Evolutionary conservation across 139 green algal genomes (phyloP).

Genomic region (Asterochloris erici): DNA sequence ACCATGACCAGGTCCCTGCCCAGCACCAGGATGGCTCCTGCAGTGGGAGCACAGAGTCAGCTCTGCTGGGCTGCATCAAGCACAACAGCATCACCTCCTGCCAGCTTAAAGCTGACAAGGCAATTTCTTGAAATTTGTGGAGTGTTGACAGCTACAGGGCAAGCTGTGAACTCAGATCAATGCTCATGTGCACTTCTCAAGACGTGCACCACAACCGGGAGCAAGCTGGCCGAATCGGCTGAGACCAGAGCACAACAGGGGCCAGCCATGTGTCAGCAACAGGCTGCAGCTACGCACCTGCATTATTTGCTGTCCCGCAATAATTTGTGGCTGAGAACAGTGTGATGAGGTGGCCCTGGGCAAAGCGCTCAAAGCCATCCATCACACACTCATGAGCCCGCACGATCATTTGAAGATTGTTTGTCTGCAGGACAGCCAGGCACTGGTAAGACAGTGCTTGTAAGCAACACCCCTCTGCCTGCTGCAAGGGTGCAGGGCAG

Average conservation of each 20-base stretch:
- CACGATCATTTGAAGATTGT: slow-evolving; percentile 98
- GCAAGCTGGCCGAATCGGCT: no score
- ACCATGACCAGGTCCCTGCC: slow-evolving; percentile 96
- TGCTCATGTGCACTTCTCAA: no score
- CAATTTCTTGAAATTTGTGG: background rate
- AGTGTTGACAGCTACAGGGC: background rate
- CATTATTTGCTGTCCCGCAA: slow-evolving; percentile 98
- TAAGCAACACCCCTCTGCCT: background rate
- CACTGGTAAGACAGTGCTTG: background rate
- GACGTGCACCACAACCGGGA: no score
- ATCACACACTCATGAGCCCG: slow-evolving; percentile 99
- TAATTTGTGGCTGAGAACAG: slow-evolving; percentile 99
- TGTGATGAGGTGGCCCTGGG: slow-evolving; percentile 93
- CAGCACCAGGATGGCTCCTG: slow-evolving; percentile 89
- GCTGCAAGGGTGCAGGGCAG: background rate
- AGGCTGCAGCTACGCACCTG: slow-evolving; percentile 36
- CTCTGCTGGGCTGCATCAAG: background rate
- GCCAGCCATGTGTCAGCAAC: no score
- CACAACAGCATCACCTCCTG: background rate
- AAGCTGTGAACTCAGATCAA: no score
- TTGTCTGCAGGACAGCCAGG: slow-evolving; percentile 51
- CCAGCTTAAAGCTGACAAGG: background rate
- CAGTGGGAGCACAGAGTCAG: background rate
- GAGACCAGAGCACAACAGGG: no score
- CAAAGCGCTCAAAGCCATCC: slow-evolving; percentile 99